A percentile compares a stretch with the other conserved stretches of the same genome.
phyloP scores from a whole-genome alignment of 805 yeast species.

The Candida anglica region DNA sequence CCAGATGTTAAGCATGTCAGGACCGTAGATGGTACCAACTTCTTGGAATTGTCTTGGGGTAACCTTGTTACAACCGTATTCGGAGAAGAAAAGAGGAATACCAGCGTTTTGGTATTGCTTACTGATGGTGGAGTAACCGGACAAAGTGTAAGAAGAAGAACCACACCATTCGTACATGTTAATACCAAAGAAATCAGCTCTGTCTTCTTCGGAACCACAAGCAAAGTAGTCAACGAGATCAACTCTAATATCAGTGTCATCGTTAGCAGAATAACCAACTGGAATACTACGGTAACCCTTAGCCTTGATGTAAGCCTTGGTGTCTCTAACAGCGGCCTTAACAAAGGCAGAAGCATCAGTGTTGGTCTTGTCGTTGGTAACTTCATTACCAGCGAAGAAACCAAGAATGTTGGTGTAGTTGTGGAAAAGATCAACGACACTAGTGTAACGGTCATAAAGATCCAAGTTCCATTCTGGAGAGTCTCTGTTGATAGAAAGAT shows the following conservation, averaged over 20 bases:
- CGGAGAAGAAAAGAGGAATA: constrained; percentile 75
- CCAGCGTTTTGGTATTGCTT: constrained; percentile 60
- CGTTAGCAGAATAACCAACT: constrained; percentile 80
- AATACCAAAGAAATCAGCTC: constrained; percentile 82
- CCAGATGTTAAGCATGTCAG: constrained; percentile 78
- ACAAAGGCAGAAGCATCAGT: constrained; percentile 78
- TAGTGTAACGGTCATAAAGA: constrained; percentile 62
- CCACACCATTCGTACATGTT: constrained; percentile 94
- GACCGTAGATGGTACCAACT: constrained; percentile 59
- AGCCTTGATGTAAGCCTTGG: constrained; percentile 59
- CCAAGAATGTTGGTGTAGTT: constrained; percentile 72
- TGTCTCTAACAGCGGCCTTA: constrained; percentile 79
- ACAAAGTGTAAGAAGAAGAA: constrained; percentile 46
- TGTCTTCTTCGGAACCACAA: constrained; percentile 62
- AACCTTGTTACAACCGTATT: constrained; percentile 75
- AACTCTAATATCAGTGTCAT: constrained; percentile 64
- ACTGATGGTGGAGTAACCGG: constrained; percentile 69
- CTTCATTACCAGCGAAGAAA: constrained; percentile 86
- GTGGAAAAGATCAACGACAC: constrained; percentile 65
- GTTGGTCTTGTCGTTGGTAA: constrained; percentile 60
- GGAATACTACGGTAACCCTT: constrained; percentile 67
- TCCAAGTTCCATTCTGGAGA: constrained; percentile 62
- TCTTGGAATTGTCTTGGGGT: constrained; percentile 71
- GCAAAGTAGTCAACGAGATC: constrained; percentile 69
- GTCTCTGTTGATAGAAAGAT: constrained; percentile 55